These are phyloP conservation scores for Sporothrix schenckii DNA, from an alignment of 2,329 filamentous ascomycete genomes.

Conservation along the genomic window DNA sequence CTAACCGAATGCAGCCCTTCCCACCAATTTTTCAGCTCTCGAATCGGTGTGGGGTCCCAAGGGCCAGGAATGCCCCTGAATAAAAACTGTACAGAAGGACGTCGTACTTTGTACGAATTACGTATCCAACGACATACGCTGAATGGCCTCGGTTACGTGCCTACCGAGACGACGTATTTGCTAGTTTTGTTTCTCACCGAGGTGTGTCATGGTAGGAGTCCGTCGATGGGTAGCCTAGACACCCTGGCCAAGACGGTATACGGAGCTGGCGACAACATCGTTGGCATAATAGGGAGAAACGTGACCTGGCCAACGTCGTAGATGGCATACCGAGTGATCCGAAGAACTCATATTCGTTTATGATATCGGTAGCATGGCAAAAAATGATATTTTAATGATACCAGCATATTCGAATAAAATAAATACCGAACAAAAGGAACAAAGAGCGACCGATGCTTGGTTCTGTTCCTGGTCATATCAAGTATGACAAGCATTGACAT, in stretches of 20 bases:
- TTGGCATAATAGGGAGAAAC: not conserved
- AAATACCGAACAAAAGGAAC: not conserved
- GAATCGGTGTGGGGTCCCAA: not conserved
- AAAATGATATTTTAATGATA: not conserved
- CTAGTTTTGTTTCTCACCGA: not conserved
- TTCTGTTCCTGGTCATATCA: not conserved
- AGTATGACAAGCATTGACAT: not conserved
- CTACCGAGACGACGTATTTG: not conserved
- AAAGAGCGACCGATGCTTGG: not conserved
- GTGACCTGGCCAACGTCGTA: not conserved
- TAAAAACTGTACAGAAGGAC: no score
- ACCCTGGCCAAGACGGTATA: no score
- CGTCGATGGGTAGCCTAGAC: no score
- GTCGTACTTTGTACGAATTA: no score
- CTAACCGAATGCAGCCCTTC: not conserved
- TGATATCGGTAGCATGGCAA: not conserved
- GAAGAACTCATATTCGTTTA: not conserved
- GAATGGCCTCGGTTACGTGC: no score
- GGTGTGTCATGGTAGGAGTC: not conserved
- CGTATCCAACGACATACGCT: no score
- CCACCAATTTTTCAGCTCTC: not conserved
- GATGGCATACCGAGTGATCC: not conserved
- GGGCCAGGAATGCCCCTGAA: not conserved
- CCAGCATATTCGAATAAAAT: no score
- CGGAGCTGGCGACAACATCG: not conserved